A percentile compares a stretch with the other conserved stretches of the same genome.
Conservation (phyloP, 352 stramenopile species). For the Globisporangium perplexum region DNA sequence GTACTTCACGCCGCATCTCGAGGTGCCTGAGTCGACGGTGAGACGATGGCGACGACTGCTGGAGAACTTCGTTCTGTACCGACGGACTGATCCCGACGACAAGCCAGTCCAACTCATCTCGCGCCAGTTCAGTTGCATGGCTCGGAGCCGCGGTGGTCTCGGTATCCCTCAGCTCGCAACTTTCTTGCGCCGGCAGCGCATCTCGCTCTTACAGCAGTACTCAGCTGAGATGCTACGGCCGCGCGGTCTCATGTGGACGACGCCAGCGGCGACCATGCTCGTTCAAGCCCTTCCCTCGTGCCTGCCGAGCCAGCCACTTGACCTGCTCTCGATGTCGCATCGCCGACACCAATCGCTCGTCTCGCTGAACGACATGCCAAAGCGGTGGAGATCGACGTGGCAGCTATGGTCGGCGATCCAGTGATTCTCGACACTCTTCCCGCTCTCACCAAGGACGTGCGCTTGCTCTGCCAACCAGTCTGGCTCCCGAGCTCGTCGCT, state of each 20-base stretch:
- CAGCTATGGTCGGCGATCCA: background rate
- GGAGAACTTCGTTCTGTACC: conserved; percentile 6
- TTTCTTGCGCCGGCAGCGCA: background rate
- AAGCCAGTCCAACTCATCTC: background rate
- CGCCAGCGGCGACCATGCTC: background rate
- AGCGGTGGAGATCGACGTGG: background rate
- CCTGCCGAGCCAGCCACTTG: background rate
- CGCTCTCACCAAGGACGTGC: background rate
- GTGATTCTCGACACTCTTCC: background rate
- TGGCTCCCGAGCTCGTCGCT: background rate
- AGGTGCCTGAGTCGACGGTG: background rate
- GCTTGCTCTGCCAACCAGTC: background rate
- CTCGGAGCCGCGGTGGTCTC: background rate
- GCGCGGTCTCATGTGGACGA: background rate
- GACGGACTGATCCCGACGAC: background rate
- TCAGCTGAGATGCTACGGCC: background rate
- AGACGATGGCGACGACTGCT: background rate
- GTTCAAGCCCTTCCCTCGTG: background rate
- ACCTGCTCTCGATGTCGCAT: conserved; percentile 1
- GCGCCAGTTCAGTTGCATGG: background rate
- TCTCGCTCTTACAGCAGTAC: conserved; percentile 2
- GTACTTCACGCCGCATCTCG: conserved; percentile 9
- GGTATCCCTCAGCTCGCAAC: background rate
- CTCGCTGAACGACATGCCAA: background rate
- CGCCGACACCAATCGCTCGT: background rate